Base-by-base conservation (phyloP, 2,329 filamentous ascomycete genomes). In the Pseudogymnoascus sp. region DNA sequence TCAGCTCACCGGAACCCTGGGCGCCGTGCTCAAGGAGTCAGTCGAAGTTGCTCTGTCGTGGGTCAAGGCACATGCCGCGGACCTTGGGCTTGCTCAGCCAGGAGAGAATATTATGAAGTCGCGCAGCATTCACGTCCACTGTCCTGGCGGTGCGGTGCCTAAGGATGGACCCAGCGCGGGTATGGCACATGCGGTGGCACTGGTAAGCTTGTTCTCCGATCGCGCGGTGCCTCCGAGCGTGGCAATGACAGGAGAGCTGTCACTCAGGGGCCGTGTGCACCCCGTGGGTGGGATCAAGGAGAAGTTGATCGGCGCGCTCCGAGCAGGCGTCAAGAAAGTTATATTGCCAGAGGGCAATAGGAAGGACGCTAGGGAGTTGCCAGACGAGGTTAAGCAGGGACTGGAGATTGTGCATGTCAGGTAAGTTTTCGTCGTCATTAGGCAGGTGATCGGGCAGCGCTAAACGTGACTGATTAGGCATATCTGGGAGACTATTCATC, bases 271-370 rank as follows among this genome's bases (percentile, higher is more conserved):
- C 20, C 86, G 91, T 65, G 89, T 99, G 61, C 90, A 94, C 75
- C 91, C 93, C 25, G 94, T 99, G 35, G 94, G 94, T 60, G 94
- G 94, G 16, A 97, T 99, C 77, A 97, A 97, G 76, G 93, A 99
- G 83, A 99, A 99, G 75, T 81, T 97, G 60, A 97, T 99, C 71
- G 94, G 94, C 20, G 94, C 94, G 7, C 79, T 95, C 71, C 83
- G 93, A 61, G 94, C 94, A 1, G 94, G 94, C 28, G 93, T 99
- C 64, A 96, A 96, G 81, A 93, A 90, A 32, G 93, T 99, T 6
- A 74, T 99, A 63, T 78, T 99, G 6, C 94, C 94, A 2, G 83
- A 87, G 32, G 88, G 90, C 67, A 99, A 99, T 73, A 83, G 87
- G 65, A 97, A 97, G 76, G 94, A 99, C 72, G 88, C 89, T 62